A percentile compares a stretch with the other conserved stretches of the same genome.
These are phyloP conservation scores for Paxillus involutus DNA, from an alignment of 768 basidiomycete genomes.

Conservation along the genomic window DNA sequence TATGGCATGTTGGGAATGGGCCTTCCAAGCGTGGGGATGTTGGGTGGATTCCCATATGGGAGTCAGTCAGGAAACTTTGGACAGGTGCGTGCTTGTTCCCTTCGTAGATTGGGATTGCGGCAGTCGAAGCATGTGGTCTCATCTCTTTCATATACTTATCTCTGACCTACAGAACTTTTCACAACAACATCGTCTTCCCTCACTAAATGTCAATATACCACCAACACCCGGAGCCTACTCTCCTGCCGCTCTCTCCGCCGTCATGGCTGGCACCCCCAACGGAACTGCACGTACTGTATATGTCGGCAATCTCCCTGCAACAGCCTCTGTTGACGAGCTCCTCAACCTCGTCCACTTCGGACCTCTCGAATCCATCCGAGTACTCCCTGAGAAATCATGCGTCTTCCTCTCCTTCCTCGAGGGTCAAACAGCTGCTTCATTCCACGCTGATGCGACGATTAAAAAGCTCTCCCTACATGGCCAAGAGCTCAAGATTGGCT, in stretches of 20 bases:
- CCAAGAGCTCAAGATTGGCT: slow-evolving; percentile 97
- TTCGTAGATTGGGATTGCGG: neutral
- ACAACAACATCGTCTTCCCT: slow-evolving; percentile 56
- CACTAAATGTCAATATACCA: slow-evolving; percentile 67
- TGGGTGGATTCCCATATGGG: slow-evolving; percentile 71
- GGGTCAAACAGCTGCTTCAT: slow-evolving; percentile 87
- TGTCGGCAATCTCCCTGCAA: slow-evolving; percentile 92
- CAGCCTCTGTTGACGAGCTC: slow-evolving; percentile 96
- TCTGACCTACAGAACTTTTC: slow-evolving; percentile 39
- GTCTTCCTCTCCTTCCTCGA: slow-evolving; percentile 99
- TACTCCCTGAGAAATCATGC: slow-evolving; percentile 95
- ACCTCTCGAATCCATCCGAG: slow-evolving; percentile 90
- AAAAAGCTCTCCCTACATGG: slow-evolving; percentile 92
- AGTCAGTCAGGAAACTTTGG: slow-evolving; percentile 69
- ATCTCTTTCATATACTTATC: neutral
- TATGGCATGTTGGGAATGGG: slow-evolving; percentile 85
- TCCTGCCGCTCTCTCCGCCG: slow-evolving; percentile 74
- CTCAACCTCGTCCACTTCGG: slow-evolving; percentile 98
- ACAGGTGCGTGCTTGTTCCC: slow-evolving; percentile 43
- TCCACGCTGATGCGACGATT: slow-evolving; percentile 95
- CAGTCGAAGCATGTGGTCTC: neutral
- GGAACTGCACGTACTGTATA: slow-evolving; percentile 88
- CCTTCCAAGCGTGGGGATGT: slow-evolving; percentile 69
- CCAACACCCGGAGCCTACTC: slow-evolving; percentile 73
- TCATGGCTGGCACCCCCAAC: slow-evolving; percentile 59